A percentile compares a stretch with the other conserved stretches of the same genome.
Evolutionary conservation across 352 stramenopile species (phyloP).

Genomic region (Globisporangium viniferum): DNA sequence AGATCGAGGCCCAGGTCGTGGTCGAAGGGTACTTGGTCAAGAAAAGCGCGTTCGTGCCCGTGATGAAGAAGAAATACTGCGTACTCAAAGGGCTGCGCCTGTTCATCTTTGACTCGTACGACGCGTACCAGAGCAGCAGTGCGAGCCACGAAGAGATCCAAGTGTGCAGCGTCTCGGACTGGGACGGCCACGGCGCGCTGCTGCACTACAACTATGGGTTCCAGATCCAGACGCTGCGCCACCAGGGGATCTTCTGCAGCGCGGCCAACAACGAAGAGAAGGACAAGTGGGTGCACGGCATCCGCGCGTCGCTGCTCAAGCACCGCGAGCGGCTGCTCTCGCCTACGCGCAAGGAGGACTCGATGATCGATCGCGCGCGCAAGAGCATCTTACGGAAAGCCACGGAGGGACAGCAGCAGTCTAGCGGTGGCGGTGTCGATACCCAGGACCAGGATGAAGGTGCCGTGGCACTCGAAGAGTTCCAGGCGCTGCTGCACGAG

Average conservation of each 20-base stretch:
- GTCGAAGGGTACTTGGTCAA: constrained; percentile 62
- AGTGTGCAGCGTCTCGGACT: constrained; percentile 46
- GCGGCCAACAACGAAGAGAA: constrained; percentile 58
- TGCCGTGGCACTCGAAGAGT: constrained; percentile 13
- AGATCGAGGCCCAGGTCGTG: constrained; percentile 13
- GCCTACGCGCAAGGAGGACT: constrained; percentile 27
- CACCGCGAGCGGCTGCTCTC: constrained; percentile 29
- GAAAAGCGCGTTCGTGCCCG: constrained; percentile 36
- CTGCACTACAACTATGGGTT: constrained; percentile 77
- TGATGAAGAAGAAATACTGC: constrained; percentile 70
- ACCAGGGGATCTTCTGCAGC: constrained; percentile 64
- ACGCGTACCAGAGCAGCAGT: constrained; percentile 28
- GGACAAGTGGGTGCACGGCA: constrained; percentile 55
- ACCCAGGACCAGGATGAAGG: constrained; percentile 5
- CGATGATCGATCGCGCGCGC: constrained; percentile 19
- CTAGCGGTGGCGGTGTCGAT: background rate
- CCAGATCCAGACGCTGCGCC: constrained; percentile 52
- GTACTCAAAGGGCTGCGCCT: constrained; percentile 42
- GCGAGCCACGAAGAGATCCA: constrained; percentile 22
- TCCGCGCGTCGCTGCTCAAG: constrained; percentile 50
- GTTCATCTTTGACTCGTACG: constrained; percentile 40
- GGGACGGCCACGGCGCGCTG: constrained; percentile 57
- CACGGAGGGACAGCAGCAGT: background rate
- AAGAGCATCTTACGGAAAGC: constrained; percentile 17
- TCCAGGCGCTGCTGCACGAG: constrained; percentile 36